These are phyloP conservation scores for Isochrysis galbana DNA, from an alignment of 78 protist species.

Conservation along the genomic window DNA sequence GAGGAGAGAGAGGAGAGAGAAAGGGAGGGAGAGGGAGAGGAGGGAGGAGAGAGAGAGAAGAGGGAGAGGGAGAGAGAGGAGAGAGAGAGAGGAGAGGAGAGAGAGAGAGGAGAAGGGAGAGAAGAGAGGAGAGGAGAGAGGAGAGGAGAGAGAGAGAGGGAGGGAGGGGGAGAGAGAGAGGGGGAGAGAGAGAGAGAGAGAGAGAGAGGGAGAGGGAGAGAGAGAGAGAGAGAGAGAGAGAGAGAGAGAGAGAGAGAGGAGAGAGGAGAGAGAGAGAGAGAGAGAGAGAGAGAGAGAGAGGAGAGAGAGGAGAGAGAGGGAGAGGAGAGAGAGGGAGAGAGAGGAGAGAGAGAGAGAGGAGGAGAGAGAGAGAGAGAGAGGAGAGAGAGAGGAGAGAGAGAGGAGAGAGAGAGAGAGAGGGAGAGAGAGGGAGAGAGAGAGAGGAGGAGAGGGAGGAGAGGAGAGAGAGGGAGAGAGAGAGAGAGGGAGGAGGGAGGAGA, in stretches of 20 bases:
- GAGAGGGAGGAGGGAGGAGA: background rate
- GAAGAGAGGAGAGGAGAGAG: too few species aligned
- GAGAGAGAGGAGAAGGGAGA: too few species aligned
- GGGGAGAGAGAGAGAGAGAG: background rate
- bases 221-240: background rate
- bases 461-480: background rate
- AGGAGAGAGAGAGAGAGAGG: background rate
- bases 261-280: background rate
- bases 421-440: too few species aligned
- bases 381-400: background rate
- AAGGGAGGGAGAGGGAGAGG: too few species aligned
- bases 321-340: background rate
- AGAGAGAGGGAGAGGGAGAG: background rate
- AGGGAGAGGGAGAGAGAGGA: too few species aligned
- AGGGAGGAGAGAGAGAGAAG: too few species aligned
- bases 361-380: background rate
- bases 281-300: background rate
- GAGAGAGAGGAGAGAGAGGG: background rate
- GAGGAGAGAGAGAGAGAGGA: background rate
- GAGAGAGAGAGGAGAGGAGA: too few species aligned
- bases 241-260: background rate
- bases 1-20: too few species aligned
- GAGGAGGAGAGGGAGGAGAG: too few species aligned
- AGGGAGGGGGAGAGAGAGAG: background rate
- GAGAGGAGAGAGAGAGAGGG: background rate